phyloP scores from a whole-genome alignment of 2,329 filamentous ascomycete species.

The Fusarium camptoceras region DNA sequence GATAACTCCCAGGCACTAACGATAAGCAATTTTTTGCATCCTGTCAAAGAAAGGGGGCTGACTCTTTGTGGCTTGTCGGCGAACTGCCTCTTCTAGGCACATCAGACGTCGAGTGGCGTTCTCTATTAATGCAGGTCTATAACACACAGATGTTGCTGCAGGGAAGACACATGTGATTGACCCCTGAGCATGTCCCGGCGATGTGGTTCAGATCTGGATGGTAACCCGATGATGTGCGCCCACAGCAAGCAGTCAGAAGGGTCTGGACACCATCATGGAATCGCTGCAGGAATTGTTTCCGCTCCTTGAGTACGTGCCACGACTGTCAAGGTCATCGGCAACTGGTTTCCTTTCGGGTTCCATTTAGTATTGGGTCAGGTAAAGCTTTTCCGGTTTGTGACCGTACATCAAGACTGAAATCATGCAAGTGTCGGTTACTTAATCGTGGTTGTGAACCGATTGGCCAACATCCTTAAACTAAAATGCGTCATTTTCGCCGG shows the following conservation, averaged over 20 bases:
- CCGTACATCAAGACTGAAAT: neutral
- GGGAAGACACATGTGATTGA: neutral
- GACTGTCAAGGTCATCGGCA: neutral
- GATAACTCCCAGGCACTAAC: neutral
- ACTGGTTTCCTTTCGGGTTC: neutral
- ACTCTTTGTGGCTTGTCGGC: neutral
- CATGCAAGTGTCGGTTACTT: neutral
- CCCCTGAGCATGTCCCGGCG: slow-evolving; percentile 7
- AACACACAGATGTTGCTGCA: neutral
- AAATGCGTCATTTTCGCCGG: neutral
- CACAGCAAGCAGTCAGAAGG: neutral
- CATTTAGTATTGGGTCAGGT: neutral
- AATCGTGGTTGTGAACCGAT: neutral
- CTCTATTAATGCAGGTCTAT: neutral
- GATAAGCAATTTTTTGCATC: neutral
- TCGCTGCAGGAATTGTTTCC: neutral
- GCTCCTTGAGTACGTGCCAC: neutral
- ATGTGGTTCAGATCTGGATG: slow-evolving; percentile 26
- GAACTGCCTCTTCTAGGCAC: neutral
- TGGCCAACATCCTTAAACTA: neutral
- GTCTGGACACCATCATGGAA: neutral
- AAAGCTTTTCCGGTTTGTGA: neutral
- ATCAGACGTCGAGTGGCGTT: neutral
- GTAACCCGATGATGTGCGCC: slow-evolving; percentile 6
- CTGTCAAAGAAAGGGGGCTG: neutral